Evolutionary conservation across 352 stramenopile species (phyloP).

Genomic region (Phytophthora crassamura): DNA sequence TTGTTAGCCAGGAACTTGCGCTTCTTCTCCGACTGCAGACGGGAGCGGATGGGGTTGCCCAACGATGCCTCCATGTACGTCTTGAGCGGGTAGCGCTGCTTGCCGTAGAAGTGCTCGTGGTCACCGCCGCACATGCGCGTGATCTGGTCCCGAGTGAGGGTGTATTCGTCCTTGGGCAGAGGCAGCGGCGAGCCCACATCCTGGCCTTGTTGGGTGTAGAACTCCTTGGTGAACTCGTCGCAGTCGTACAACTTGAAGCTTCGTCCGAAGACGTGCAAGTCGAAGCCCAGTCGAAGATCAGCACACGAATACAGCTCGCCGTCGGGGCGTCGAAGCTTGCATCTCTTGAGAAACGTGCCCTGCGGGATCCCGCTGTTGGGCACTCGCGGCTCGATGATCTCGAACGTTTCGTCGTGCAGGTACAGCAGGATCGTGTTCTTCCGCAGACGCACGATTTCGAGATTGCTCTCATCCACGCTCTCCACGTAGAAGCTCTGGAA

Average conservation of each 20-base stretch:
- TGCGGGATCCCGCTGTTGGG: conserved; percentile 89
- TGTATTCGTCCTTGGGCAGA: conserved; percentile 87
- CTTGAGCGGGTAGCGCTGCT: conserved; percentile 80
- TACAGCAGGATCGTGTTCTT: conserved; percentile 86
- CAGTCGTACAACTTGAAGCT: conserved; percentile 82
- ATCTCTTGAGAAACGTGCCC: conserved; percentile 87
- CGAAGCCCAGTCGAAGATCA: conserved; percentile 72
- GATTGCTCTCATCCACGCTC: conserved; percentile 80
- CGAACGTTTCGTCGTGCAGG: conserved; percentile 86
- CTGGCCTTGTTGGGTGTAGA: conserved; percentile 51
- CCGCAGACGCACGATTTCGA: conserved; percentile 76
- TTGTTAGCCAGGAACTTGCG: conserved; percentile 90
- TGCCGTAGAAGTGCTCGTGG: conserved; percentile 78
- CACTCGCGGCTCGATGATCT: conserved; percentile 87
- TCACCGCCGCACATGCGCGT: conserved; percentile 75
- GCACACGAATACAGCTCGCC: conserved; percentile 56
- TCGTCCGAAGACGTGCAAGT: conserved; percentile 78
- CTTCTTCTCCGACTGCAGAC: conserved; percentile 78
- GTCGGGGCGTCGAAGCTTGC: conserved; percentile 66
- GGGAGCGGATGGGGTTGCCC: conserved; percentile 73
- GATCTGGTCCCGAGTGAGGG: conserved; percentile 78
- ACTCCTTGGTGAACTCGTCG: conserved; percentile 76
- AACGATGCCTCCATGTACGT: conserved; percentile 87
- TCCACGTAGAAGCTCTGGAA: conserved; percentile 91
- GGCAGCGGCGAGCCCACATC: conserved; percentile 59